Evolutionary conservation across 768 basidiomycete genomes (phyloP), one percentile per base, ranked within the genome.

Genomic region (Xanthoconium purpureum): DNA sequence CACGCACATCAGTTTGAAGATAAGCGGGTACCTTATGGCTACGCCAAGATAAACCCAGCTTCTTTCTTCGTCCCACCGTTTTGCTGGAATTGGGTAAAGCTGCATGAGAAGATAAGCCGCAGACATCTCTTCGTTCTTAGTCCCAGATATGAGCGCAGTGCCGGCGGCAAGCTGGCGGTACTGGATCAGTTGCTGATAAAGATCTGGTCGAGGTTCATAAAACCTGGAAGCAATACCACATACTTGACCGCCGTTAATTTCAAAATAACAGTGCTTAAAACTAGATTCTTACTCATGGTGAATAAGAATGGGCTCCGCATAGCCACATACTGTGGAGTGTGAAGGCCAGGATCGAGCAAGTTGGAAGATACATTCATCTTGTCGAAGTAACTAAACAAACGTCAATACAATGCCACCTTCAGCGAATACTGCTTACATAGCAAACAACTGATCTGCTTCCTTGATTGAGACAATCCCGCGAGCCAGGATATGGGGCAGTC

Each of bases 241-340:
- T 39, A 97, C 89, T 91, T 65, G 30, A 53, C 40, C 33, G 24
- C 36, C n/a, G 57, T 59, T 35, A 69, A 50, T 38, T 51, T 40
- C 46, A 5, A 33, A 47, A 44, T 13, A 24, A 12, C 28, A 20
- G 5, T n/a, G 13, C n/a, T 44, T 28, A 28, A 32, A 15, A 44
- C 39, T 18, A n/a, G 15, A 45, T 60, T 83, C 85, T 81, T 63
- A 92, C 90, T 83, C 55, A 93, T 91, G 33, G 94, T 95, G 72
- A 96, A 94, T 37, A 98, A 71, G 76, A 96, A 96, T 3, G 94
- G 91, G 63, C 88, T 91, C 20, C 94, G 83, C 71, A 85, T 84
- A 60, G 85, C 88, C 2, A 90, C 89, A 60, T 78, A 80, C 51
- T 88, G 87, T 6, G 93, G 87, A 0, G 91, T 94, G 67, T 98